A percentile compares a stretch with the other conserved stretches of the same genome.
These are phyloP conservation scores for Nannochloropsis oceanica DNA, from an alignment of 108 stramenopile species.

Conservation along the genomic window DNA sequence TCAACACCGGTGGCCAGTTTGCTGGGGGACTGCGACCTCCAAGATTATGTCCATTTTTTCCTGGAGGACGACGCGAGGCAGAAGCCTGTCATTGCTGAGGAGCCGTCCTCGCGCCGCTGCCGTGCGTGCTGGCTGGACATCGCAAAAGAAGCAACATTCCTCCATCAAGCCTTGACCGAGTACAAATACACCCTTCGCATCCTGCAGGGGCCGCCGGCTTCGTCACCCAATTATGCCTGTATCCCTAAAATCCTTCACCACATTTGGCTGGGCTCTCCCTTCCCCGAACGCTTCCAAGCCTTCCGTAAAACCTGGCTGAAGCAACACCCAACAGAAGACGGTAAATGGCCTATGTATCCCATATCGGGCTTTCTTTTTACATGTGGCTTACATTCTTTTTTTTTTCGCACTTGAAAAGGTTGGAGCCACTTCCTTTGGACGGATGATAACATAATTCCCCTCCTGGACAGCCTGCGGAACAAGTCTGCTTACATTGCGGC, in stretches of 20 bases:
- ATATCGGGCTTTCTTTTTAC: too few relatives aligned
- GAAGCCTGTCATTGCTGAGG: neutral
- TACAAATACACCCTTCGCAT: neutral
- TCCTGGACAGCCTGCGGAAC: conserved; percentile 4
- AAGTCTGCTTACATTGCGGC: conserved; percentile 11
- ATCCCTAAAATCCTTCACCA: conserved; percentile 16
- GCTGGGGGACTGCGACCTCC: neutral
- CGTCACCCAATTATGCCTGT: neutral
- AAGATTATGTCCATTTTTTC: neutral
- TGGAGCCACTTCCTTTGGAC: conserved; percentile 17
- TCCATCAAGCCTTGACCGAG: neutral
- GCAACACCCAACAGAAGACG: neutral
- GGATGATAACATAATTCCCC: neutral
- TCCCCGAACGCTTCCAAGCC: neutral
- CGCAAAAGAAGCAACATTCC: neutral
- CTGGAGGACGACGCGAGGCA: neutral
- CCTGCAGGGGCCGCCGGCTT: neutral
- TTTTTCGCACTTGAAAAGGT: neutral
- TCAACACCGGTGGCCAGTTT: too few relatives aligned
- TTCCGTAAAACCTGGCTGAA: conserved; percentile 7
- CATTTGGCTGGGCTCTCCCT: conserved; percentile 14
- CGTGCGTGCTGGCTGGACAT: neutral
- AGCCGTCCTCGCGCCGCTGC: neutral
- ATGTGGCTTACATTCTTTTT: neutral
- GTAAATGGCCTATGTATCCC: neutral